Evolutionary conservation across 768 basidiomycete species (phyloP), one percentile per base, ranked within the genome.

Genomic region (Collybia mongolica): DNA sequence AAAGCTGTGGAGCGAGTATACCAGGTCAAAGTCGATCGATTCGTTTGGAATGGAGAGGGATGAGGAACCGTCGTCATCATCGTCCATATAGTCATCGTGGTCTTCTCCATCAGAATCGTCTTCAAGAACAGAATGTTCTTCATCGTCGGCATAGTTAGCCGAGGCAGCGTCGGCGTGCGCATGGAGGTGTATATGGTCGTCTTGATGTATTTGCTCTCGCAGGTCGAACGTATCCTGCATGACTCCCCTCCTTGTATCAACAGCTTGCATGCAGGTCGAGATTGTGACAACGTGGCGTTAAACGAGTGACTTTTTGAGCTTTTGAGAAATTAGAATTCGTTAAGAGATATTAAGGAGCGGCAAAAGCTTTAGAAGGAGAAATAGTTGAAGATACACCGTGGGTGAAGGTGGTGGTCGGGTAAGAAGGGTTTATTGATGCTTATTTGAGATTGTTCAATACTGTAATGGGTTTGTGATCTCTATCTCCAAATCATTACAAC

Each of bases 1-100:
- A 67, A 98, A 98, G 58, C 90, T 95, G 65, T 96, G 95, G 23
- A 98, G 76, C n/a, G 88, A 86, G 60, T 93, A 94, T 18, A 96
- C 90, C 60, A 93, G 77, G 68, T 91, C 90, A 64, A 93, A 95
- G 77, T 95, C 91, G 62, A 95, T 95, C 53, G 87, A 88, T 65
- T 93, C 91, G 66, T 92, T 90, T 8, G 91, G 91, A 53, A 93
- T 90, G 29, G 89, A 92, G 28, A 93, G 80, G 7, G 85, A 86
- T 5, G 89, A 91, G 5, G 88, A 90, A 37, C 79, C 81, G 65
- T 90, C 87, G 65, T 86, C 84, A 22, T 88, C 87, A 43, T 89
- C 86, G 64, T 85, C 83, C 58, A 84, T 72, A 60, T 81, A 82
- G 54, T 89, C 83, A 18, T 87, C 86, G 29, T 79, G 73, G 18